Percentiles rank a stretch among this genome's conserved stretches.
Conservation (phyloP, 169 alveolate genomes). For the Plasmodium knowlesi region DNA sequence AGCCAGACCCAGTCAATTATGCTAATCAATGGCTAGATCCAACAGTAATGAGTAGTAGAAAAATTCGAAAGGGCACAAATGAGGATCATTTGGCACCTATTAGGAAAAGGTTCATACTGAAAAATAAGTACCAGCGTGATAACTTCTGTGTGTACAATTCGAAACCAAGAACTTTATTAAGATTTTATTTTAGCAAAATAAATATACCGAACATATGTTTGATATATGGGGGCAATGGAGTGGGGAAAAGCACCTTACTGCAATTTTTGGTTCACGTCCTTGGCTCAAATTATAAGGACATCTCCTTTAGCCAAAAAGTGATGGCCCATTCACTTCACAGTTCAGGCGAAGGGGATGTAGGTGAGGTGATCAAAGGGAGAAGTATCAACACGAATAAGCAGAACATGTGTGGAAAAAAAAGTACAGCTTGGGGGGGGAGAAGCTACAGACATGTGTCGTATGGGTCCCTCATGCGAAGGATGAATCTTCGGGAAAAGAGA, state of each 20-base stretch:
- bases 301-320: neutral
- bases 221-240: constrained; percentile 69
- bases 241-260: constrained; percentile 63
- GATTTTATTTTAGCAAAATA: constrained; percentile 60
- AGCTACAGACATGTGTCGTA: neutral
- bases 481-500: constrained; percentile 19
- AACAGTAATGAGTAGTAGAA: neutral
- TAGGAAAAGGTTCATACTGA: constrained; percentile 28
- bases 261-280: constrained; percentile 32
- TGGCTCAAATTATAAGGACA: constrained; percentile 32
- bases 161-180: constrained; percentile 15
- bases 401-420: neutral
- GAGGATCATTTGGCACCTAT: neutral
- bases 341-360: neutral
- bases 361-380: neutral
- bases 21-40: neutral
- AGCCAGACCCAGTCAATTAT: neutral
- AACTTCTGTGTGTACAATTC: constrained; percentile 32
- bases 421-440: neutral
- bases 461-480: neutral
- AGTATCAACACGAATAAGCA: neutral
- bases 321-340: neutral
- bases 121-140: constrained; percentile 53
- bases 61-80: neutral
- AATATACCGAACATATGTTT: constrained; percentile 51